Base-by-base conservation (phyloP, 2,329 filamentous ascomycete genomes). In the Hortaea werneckii region DNA sequence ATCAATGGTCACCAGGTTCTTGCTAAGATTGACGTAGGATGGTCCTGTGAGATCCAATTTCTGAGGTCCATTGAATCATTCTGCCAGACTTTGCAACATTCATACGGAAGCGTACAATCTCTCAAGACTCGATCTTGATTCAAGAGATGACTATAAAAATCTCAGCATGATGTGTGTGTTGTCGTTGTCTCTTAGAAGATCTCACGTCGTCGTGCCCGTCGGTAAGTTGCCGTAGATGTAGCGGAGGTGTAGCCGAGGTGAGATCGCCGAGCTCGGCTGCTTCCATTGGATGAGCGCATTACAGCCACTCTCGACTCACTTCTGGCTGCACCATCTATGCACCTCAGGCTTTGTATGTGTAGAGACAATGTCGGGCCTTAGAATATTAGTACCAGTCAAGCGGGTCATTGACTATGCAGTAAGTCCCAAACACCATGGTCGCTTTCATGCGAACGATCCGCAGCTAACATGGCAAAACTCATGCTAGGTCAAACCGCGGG, bases 401-500 rank as follows among this genome's bases (percentile, higher is more conserved):
- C 69, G 74, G 62, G 74, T 77, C 52, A 75, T 77, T 63, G 74
- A 77, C 69, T 77, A 77, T 67, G 73, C 74, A 41, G 74, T 76
- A 67, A 41, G 67, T 45, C 39, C 28, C 48, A 46, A 29, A 12
- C 13, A 41, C 34, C 40, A 40, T 42, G 40, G 37, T 12, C 26
- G 26, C 32, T 13, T 13, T 34, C 43, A 46, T 40, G 28, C 44
- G 46, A 42, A 34, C 29, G 13, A 29, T 27, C 20, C 20, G 42
- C 37, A 37, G 4, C 41, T n/a, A 30, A 44, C 38, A 13, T 5
- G 10, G 10, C 29, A 9, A 7, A 37, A n/a, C 6, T 30, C n/a
- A 8, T 27, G 2, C 26, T 55, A 83, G 80, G 72, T 83, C 71
- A 83, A 83, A 69, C 80, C 80, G 44, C 78, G 80, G 55, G 79